Evolutionary conservation across 805 yeast genomes (phyloP), one percentile per base, ranked within the genome.

Genomic region (Candida tallmaniae): DNA sequence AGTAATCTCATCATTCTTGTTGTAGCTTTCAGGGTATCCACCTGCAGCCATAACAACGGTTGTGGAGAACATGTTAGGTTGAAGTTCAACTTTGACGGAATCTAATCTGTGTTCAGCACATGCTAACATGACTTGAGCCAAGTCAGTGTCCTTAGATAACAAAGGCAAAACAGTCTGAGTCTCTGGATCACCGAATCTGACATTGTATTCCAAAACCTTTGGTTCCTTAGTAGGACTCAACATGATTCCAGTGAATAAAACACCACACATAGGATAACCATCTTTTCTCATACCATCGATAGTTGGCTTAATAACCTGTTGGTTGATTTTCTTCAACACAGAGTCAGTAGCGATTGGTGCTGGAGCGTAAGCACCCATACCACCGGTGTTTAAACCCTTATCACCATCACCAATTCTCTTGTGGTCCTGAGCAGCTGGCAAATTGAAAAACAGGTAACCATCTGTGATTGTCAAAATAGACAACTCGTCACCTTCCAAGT

Each of bases 301-400:
- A 23, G 96, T 84, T 37, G 97, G 97, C 62, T 82, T 79, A 51
- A 94, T 74, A 50, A 94, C 74, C n/a, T 73, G 68, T 31, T 69
- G 65, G 52, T 88, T 78, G 54, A 93, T 88, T 59, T 78, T 70
- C 41, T 71, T 65, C 50, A 89, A 60, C 23, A 93, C 57, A 16
- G 73, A 70, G 2, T 86, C 79, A 13, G 97, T 86, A 13, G 94
- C 97, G 43, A 87, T 71, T 37, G 98, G 98, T 8, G 97, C 95
- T 21, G 99, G 99, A 6, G 97, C 93, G 54, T 93, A 93, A 6
- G 97, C 95, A 45, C 99, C 99, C 99, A 93, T 93, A 44, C 99
- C 99, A 48, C 99, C 99, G 24, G 99, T 93, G 66, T 93, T 93
- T 43, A 90, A 73, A 17, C 99, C 99, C 25, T 78, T 68, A 59